Evolutionary conservation across 2,329 filamentous ascomycete species (phyloP).

Genomic region (Fusarium graminum): DNA sequence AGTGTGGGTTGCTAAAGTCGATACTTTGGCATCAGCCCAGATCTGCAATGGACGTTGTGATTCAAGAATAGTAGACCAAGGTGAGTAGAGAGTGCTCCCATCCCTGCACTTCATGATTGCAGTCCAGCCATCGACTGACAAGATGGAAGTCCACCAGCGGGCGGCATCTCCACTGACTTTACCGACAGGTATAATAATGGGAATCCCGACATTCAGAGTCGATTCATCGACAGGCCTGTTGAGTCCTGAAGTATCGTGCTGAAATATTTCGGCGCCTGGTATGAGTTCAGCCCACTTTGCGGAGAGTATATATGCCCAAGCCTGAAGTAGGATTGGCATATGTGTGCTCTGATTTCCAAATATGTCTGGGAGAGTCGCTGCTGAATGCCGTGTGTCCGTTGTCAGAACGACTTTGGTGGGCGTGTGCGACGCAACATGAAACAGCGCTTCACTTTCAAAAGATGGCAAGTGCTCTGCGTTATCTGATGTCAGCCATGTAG

Average conservation of each 20-base stretch:
- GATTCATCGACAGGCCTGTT: neutral
- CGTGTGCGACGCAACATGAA: constrained; percentile 9
- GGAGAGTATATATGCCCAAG: constrained; percentile 16
- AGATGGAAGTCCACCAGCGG: constrained; percentile 51
- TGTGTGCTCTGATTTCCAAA: constrained; percentile 12
- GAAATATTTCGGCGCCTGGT: constrained; percentile 1
- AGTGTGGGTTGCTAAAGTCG: neutral
- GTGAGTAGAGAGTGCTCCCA: constrained; percentile 35
- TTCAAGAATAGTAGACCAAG: constrained; percentile 21
- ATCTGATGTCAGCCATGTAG: constrained; percentile 13
- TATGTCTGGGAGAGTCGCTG: constrained; percentile 6
- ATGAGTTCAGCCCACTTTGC: constrained; percentile 20
- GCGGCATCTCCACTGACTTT: constrained; percentile 44
- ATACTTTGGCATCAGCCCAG: neutral
- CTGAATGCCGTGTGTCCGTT: neutral
- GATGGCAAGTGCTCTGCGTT: constrained; percentile 2
- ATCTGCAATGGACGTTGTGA: constrained; percentile 13
- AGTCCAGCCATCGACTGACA: constrained; percentile 47
- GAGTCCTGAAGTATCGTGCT: neutral
- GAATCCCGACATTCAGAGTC: neutral
- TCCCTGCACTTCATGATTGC: constrained; percentile 38
- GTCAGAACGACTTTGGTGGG: constrained; percentile 19
- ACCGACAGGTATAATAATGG: constrained; percentile 40
- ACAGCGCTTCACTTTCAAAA: constrained; percentile 19
- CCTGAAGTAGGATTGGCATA: constrained; percentile 23